Evolutionary conservation across 768 basidiomycete species (phyloP).

Genomic region (Boletus reticulatus): DNA sequence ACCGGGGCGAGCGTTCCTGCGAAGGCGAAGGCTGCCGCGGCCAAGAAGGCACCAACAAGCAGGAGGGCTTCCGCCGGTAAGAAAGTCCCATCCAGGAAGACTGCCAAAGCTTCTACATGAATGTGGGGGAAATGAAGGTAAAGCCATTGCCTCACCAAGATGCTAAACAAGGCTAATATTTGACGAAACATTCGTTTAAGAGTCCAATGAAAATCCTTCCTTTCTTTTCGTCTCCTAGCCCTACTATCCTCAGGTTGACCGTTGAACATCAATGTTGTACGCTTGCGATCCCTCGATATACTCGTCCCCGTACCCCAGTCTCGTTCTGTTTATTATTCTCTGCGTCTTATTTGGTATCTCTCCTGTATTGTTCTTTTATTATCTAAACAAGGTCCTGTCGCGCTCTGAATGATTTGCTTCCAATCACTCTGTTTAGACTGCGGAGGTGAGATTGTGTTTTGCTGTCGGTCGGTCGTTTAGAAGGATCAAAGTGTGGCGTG

Average conservation of each 20-base stretch:
- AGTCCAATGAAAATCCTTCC: background rate
- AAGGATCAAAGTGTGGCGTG: too few species aligned
- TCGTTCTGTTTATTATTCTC: conserved; percentile 20
- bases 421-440: too few species aligned
- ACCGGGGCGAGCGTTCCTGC: conserved; percentile 47
- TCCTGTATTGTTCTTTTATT: conserved; percentile 27
- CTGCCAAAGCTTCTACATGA: conserved; percentile 18
- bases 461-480: too few species aligned
- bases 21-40: conserved; percentile 29
- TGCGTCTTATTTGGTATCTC: conserved; percentile 27
- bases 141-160: background rate
- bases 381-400: conserved; percentile 6
- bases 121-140: conserved; percentile 6
- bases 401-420: background rate
- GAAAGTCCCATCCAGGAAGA: conserved; percentile 23
- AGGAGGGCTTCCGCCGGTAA: conserved; percentile 26
- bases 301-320: conserved; percentile 13
- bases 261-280: conserved; percentile 22
- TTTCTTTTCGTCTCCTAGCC: conserved; percentile 3
- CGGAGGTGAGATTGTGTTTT: too few species aligned
- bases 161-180: background rate
- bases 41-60: conserved; percentile 32
- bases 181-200: background rate
- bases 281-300: conserved; percentile 30
- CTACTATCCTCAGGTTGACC: conserved; percentile 8